Percentiles rank a stretch among this genome's conserved stretches.
Evolutionary conservation across 192 early-diverging fungal species (phyloP).

Genomic region (Podila epicladia): DNA sequence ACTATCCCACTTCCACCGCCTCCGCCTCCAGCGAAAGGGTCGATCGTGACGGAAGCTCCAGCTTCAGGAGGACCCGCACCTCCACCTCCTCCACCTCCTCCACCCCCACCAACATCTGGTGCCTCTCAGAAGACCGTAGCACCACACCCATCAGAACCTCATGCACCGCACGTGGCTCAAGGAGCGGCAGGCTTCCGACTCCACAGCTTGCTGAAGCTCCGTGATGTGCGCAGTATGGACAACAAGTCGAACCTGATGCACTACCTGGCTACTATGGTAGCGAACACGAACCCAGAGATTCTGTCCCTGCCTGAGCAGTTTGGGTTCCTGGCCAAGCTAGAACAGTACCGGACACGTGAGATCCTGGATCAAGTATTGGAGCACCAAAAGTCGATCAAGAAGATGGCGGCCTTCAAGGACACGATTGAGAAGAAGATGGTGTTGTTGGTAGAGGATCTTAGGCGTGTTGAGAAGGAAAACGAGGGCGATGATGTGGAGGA

Average conservation of each 20-base stretch:
- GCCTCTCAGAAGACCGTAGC: background rate
- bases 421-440: constrained; percentile 13
- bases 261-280: constrained; percentile 45
- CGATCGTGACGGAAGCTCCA: background rate
- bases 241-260: constrained; percentile 50
- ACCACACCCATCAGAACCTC: background rate
- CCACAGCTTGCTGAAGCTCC: constrained; percentile 29
- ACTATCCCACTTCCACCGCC: background rate
- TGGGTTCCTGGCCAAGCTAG: constrained; percentile 22
- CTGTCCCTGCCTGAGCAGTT: constrained; percentile 35
- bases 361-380: constrained; percentile 46
- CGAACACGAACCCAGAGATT: constrained; percentile 38
- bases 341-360: constrained; percentile 38
- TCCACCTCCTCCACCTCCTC: constrained; percentile 21
- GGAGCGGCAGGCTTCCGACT: constrained; percentile 49
- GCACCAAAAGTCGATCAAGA: constrained; percentile 31
- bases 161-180: background rate
- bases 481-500: background rate
- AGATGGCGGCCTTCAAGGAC: constrained; percentile 6
- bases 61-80: background rate
- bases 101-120: background rate
- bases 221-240: constrained; percentile 41
- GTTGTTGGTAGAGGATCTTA: background rate
- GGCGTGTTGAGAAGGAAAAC: background rate
- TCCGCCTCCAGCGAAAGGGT: background rate